Evolutionary conservation across 2,329 filamentous ascomycete genomes (phyloP), one percentile per base, ranked within the genome.

Genomic region (Ascomycota sp.): DNA sequence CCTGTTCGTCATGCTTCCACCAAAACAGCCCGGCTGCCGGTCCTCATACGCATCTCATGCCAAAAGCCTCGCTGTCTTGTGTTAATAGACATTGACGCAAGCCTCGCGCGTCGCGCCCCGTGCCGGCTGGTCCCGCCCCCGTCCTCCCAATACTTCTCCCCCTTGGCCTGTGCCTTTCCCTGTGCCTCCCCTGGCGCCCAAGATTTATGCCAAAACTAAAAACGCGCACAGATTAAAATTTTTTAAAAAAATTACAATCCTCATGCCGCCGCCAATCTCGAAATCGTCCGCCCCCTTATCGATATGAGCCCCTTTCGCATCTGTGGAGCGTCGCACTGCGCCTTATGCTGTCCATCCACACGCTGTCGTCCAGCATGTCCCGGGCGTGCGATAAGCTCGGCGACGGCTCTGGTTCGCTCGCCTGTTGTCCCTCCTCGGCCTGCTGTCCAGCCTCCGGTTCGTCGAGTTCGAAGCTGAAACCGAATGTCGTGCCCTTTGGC

Each of bases 341-440:
- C 38, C 83, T 65, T 38, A 94, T 83, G 58, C 80, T 92, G 54
- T 92, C 81, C 30, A 86, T 80, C 86, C 86, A 95, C 11, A 79
- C 75, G 12, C 81, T 89, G 44, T 86, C 79, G 43, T 89, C 81
- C 32, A 95, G 64, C 46, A 89, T 78, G 40, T 83, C 73, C 49
- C 85, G 69, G 40, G 91, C 78, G 43, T 83, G 76, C 28, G 74
- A 68, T 29, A 75, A 73, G 43, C 71, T 81, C 33, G 85, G 74
- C 5, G 64, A 61, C 49, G 76, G 83, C 32, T 66, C 69, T 17
- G 72, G 66, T 26, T 75, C 57, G 40, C 68, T 68, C 45, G 62
- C 67, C 10, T 48, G 43, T 22, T 45, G 46, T 13, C 39, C 37
- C 1, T 39, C 35, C 28, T 38, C 36, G 25, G 38, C 40, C 12